Base-by-base conservation (phyloP, 257 asterid genomes). In the Solanum virginianum region DNA sequence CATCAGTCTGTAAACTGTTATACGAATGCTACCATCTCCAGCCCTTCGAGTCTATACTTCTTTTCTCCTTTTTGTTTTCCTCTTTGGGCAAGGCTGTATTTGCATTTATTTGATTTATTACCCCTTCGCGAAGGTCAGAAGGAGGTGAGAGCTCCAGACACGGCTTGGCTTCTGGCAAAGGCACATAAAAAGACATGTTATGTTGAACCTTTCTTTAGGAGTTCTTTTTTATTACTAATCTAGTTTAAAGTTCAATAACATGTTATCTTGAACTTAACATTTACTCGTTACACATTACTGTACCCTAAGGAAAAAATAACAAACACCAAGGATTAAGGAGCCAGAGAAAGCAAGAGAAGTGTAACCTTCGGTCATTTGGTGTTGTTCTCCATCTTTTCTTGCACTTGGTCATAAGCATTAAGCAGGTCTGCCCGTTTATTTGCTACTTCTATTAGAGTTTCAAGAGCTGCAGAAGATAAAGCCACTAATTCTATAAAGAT, bases 391-490 rank as follows among this genome's bases (percentile, higher is more conserved):
- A 16, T 90, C 80, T 92, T 97, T 84, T 89, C 88, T 85, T 81
- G 87, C 87, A 90, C 91, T 85, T 87, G 95, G 85, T 93, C 92
- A 83, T 92, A 89, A 87, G 98, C 93, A 83, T 84, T 41, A 60
- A 92, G 89, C 85, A 93, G 77, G 24, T 98, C 93, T 6, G 97
- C 92, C 81, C 95, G 90, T 14, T 79, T 81, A 77, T 95, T 95
- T 77, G 97, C 90, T 87, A 93, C 88, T 74, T 96, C 97, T 17
- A 93, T 91, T 84, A 96, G 89, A 84, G 86, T 89, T 87, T 96
- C 97, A 85, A 95, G 86, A 86, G 97, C 99, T 96, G 91, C 89
- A 85, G 56, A 84, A 79, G 8, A 82, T 32, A 54, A 85, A 80
- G 45, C 18, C 60, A 36, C 63, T 4, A 8, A 81, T 53, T 41